These are phyloP conservation scores for Tetradesmus obliquus DNA, from an alignment of 139 green algal genomes.

Conservation along the genomic window DNA sequence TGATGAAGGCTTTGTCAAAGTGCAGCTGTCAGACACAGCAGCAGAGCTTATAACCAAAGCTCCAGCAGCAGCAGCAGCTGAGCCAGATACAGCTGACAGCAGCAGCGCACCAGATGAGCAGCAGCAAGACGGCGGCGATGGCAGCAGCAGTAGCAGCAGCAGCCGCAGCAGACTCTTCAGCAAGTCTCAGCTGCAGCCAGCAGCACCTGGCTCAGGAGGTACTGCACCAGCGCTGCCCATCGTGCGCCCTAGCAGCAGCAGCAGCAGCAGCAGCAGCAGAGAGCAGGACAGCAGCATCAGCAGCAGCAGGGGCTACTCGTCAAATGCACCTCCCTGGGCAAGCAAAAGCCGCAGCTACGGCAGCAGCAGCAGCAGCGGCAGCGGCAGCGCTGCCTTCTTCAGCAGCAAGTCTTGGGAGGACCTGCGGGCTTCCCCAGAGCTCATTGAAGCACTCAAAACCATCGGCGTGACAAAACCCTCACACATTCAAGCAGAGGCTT, in stretches of 20 bases:
- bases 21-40: background rate
- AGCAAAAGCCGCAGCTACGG: background rate
- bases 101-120: background rate
- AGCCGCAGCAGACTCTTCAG: background rate
- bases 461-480: conserved; percentile 77
- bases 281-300: background rate
- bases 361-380: background rate
- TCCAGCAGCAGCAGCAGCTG: background rate
- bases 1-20: background rate
- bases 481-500: conserved; percentile 69
- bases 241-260: conserved; percentile 13
- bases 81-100: background rate
- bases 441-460: conserved; percentile 63
- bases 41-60: background rate
- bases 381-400: conserved; percentile 65
- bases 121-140: background rate
- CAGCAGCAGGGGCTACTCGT: background rate
- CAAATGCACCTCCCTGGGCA: background rate
- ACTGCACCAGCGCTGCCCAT: background rate
- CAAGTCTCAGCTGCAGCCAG: background rate
- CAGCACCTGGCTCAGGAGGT: background rate
- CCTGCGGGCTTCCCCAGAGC: conserved; percentile 56
- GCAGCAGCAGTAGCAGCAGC: background rate
- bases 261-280: background rate
- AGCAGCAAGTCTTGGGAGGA: conserved; percentile 52